These are phyloP conservation scores for Discostella stelligeroides DNA, from an alignment of 108 stramenopile species.

Conservation along the genomic window DNA sequence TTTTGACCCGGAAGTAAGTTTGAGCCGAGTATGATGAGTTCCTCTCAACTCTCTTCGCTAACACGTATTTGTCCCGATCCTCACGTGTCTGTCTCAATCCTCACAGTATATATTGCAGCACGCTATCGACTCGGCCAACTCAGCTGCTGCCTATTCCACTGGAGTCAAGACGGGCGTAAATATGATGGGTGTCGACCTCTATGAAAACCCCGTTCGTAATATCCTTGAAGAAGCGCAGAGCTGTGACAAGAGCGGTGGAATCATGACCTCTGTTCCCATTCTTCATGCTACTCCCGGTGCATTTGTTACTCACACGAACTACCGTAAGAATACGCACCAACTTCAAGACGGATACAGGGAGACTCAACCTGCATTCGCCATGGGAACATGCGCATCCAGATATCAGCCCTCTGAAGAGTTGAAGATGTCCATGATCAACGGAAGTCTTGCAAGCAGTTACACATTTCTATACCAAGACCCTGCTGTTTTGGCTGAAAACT, in stretches of 20 bases:
- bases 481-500: constrained; percentile 47
- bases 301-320: constrained; percentile 57
- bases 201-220: constrained; percentile 54
- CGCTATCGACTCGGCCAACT: constrained; percentile 62
- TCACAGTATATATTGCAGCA: constrained; percentile 57
- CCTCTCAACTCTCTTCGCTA: no score
- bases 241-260: constrained; percentile 62
- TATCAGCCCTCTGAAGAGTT: constrained; percentile 44
- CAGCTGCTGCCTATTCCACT: constrained; percentile 53
- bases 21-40: no score
- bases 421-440: constrained; percentile 44
- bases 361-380: constrained; percentile 50
- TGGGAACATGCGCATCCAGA: constrained; percentile 43
- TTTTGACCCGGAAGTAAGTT: constrained; percentile 38
- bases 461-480: constrained; percentile 53
- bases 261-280: constrained; percentile 60
- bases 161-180: constrained; percentile 56
- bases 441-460: constrained; percentile 42
- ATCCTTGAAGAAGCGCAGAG: constrained; percentile 59
- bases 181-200: constrained; percentile 51
- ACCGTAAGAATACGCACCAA: constrained; percentile 35
- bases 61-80: no score
- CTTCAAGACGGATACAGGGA: constrained; percentile 33
- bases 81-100: no score
- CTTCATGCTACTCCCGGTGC: constrained; percentile 67